Evolutionary conservation across 306 rosid species (phyloP).

Genomic region (Canavalia ensiformis): DNA sequence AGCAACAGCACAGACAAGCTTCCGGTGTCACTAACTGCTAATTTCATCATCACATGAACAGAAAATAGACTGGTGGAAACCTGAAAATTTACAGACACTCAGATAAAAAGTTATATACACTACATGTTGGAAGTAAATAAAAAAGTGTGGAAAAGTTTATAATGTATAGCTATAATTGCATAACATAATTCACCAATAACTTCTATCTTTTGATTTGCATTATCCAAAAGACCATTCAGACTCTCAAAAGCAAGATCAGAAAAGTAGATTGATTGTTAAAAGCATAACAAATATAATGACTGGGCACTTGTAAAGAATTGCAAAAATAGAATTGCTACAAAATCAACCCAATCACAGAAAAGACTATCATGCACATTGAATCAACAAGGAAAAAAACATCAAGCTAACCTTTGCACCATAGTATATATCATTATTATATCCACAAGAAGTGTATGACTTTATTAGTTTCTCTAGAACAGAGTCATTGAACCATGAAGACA

Average conservation of each 20-base stretch:
- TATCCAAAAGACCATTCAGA: slow-evolving; percentile 8
- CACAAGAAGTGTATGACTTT: slow-evolving; percentile 66
- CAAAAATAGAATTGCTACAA: not conserved
- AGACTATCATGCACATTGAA: slow-evolving; percentile 11
- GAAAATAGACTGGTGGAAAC: slow-evolving; percentile 79
- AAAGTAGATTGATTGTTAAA: slow-evolving; percentile 17
- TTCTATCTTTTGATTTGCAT: slow-evolving; percentile 18
- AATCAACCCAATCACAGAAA: slow-evolving; percentile 27
- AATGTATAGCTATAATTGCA: slow-evolving; percentile 34
- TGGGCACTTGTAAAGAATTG: slow-evolving; percentile 29
- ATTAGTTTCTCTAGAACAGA: slow-evolving; percentile 72
- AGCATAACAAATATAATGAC: slow-evolving; percentile 31
- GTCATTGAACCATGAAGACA: slow-evolving; percentile 69
- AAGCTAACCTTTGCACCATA: slow-evolving; percentile 73
- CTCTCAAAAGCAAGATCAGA: slow-evolving; percentile 34
- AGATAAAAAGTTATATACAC: not conserved
- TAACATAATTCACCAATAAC: slow-evolving; percentile 4
- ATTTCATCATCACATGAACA: slow-evolving; percentile 80
- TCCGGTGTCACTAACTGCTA: slow-evolving; percentile 67
- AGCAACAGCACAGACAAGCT: slow-evolving; percentile 79
- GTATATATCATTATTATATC: slow-evolving; percentile 58
- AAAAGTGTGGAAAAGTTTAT: slow-evolving; percentile 14
- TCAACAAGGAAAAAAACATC: slow-evolving; percentile 18
- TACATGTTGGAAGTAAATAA: slow-evolving; percentile 1
- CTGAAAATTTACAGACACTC: slow-evolving; percentile 58